Percentiles rank a stretch among this genome's conserved stretches.
phyloP scores from a whole-genome alignment of 2,329 filamentous ascomycete species.

The Arthrobotrys entomopaga region DNA sequence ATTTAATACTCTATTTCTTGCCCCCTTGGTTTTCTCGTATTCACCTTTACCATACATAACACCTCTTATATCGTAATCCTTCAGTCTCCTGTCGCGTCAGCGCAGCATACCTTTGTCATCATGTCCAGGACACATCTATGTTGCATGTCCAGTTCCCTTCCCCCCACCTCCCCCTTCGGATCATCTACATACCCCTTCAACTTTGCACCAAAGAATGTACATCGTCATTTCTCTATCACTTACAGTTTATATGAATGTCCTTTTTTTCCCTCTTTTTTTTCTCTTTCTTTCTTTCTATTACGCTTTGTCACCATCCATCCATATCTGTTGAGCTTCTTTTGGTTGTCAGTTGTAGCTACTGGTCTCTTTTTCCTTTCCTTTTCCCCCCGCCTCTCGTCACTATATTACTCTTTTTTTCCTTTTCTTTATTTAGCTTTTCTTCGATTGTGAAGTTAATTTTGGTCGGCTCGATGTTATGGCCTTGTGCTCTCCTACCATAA shows the following conservation, averaged over 20 bases:
- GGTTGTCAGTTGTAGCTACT: conserved; percentile 7
- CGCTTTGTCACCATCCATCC: conserved; percentile 25
- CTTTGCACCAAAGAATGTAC: conserved; percentile 50
- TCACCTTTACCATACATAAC: conserved; percentile 52
- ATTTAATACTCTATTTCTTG: conserved; percentile 45
- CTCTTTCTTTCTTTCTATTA: background rate
- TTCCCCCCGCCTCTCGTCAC: too few species aligned
- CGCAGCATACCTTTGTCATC: conserved; percentile 51
- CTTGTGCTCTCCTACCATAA: too few species aligned
- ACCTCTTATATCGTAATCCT: conserved; percentile 53
- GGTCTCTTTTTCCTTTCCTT: background rate
- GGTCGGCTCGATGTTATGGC: too few species aligned
- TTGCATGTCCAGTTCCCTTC: conserved; percentile 4
- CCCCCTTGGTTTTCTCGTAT: conserved; percentile 35
- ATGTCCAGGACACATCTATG: conserved; percentile 40
- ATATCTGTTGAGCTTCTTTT: conserved; percentile 24
- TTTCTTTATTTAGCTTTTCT: background rate
- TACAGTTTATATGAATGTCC: conserved; percentile 38
- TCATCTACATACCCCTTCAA: conserved; percentile 8
- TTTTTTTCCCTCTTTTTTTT: background rate
- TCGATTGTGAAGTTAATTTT: background rate
- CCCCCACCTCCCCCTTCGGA: background rate
- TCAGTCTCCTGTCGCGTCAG: conserved; percentile 52
- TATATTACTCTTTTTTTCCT: conserved; percentile 1
- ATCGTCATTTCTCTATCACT: conserved; percentile 44